Evolutionary conservation across 1,284 basidiomycete genomes (phyloP), one percentile per base, ranked within the genome.

Genomic region (Trametes sp.): DNA sequence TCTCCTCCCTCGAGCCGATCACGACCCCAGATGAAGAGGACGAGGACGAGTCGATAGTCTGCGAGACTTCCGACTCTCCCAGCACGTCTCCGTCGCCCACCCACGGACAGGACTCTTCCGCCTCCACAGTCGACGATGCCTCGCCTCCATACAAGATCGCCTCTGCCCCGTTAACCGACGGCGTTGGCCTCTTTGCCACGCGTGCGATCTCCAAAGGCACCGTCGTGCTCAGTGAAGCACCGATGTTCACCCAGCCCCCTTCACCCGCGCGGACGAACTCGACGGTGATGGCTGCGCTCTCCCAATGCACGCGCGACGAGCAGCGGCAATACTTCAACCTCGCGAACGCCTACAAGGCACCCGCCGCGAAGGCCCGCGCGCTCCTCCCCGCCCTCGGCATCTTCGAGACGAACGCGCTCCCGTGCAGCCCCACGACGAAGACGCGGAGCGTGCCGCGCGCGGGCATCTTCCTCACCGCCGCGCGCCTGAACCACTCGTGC

Each of bases 401-500:
- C 31, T 73, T 72, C 64, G 64, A 69, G 54, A 71, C 72, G 23
- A 73, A 72, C 54, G 61, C 69, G 0, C 61, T 73, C 5, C 69
- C 69, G 33, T 70, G 69, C 56, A 60, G 63, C n/a, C n/a, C n/a
- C n/a, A n/a, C n/a, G n/a, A n/a, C n/a, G 36, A 62, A 65, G 48
- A 33, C 41, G 28, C 28, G 44, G 21, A 38, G 52, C 23, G n/a
- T 41, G 6, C 36, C 42, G 19, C 21, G 54, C 33, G 31, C 41
- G 28, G 72, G 70, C 21, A 28, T 72, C n/a, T 73, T 73, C 65
- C 62, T 73, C 36, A 55, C 58, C 24, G 72, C 63, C 19, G 61
- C 70, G 29, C 68, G 68, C 11, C 55, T 72, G 28, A 73, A 73
- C 51, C 70, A 71, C 57, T 71, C 72, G n/a, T 73, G 70, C 59